Conservation (phyloP, 495 filamentous ascomycete species). For the Tuber melanosporum region DNA sequence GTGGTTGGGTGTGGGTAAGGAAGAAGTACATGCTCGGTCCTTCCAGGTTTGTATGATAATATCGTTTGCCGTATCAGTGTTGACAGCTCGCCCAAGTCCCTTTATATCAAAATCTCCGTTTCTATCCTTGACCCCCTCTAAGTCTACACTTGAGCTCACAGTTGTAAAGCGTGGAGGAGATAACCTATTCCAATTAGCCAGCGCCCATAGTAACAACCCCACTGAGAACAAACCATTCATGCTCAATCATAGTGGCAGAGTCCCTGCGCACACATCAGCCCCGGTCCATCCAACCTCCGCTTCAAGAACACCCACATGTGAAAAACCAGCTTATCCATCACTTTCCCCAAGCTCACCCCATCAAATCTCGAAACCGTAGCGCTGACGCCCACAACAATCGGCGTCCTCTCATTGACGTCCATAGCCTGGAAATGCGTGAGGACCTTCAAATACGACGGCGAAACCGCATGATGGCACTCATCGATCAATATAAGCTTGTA, state of each 20-base stretch:
- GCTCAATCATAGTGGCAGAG: constrained; percentile 92
- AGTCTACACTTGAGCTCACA: constrained; percentile 69
- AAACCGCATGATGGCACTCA: constrained; percentile 97
- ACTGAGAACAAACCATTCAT: constrained; percentile 52
- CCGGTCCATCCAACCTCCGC: not conserved
- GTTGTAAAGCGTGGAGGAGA: constrained; percentile 88
- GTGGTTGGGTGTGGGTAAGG: too few relatives aligned
- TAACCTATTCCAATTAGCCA: constrained; percentile 44
- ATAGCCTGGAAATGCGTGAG: constrained; percentile 69
- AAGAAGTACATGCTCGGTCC: constrained; percentile 52
- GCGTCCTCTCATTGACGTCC: constrained; percentile 47
- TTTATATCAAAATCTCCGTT: constrained; percentile 72
- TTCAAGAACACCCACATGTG: constrained; percentile 55
- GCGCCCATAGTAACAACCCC: constrained; percentile 42
- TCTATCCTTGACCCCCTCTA: constrained; percentile 58
- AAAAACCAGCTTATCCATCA: constrained; percentile 93
- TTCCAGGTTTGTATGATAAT: constrained; percentile 80
- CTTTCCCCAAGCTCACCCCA: constrained; percentile 76
- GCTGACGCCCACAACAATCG: constrained; percentile 81
- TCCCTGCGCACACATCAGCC: constrained; percentile 48
- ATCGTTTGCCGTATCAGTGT: constrained; percentile 68
- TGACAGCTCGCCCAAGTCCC: constrained; percentile 70
- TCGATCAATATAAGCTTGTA: constrained; percentile 95
- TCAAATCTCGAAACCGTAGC: constrained; percentile 88
- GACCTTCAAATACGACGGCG: constrained; percentile 63